Evolutionary conservation across 116 monocot species (phyloP), one percentile per base, ranked within the genome.

Genomic region (Dioscorea cayenensis): DNA sequence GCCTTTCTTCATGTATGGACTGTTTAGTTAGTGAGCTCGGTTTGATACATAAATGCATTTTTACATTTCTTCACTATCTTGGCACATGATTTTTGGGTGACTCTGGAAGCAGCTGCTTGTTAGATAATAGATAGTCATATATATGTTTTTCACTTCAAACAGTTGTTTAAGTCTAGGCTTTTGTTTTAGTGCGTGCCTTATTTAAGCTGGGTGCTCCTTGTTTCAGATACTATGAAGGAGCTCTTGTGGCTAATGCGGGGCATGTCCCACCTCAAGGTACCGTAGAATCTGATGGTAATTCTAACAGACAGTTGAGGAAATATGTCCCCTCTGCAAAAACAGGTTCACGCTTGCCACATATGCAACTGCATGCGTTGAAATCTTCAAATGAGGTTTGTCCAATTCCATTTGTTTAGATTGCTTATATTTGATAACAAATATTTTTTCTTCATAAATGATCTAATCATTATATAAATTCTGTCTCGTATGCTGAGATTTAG

Each of bases 291-390:
- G 49, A 63, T 66, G 32, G 32, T 71, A 49, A 22, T 23, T 73
- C 7, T 74, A 81, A 50, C 43, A 72, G 79, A 59, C 69, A 48
- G 2, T 84, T 79, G 32, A 84, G 83, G 65, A 77, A 77, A 6
- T 97, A 84, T 74, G 60, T 93, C 64, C 88, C 90, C 10, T 84
- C 88, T 43, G 75, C 81, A 32, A 81, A 82, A 75, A 78, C 91
- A 64, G 99, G 99, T 21, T 85, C 87, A 32, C 86, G 99, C 49
- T 72, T 99, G 36, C 99, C 94, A 5, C 91, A 99, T 79, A 91
- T 99, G 90, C 73, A 69, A 71, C 63, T 99, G 51, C 90, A 72
- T 52, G 74, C 70, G 75, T 52, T 86, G 23, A 64, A 69, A 29
- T 29, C 79, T 72, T 55, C 77, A 28, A 61, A 7, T 38, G 63